phyloP scores from a whole-genome alignment of 352 stramenopile genomes.

The Elongisporangium prolatum region DNA sequence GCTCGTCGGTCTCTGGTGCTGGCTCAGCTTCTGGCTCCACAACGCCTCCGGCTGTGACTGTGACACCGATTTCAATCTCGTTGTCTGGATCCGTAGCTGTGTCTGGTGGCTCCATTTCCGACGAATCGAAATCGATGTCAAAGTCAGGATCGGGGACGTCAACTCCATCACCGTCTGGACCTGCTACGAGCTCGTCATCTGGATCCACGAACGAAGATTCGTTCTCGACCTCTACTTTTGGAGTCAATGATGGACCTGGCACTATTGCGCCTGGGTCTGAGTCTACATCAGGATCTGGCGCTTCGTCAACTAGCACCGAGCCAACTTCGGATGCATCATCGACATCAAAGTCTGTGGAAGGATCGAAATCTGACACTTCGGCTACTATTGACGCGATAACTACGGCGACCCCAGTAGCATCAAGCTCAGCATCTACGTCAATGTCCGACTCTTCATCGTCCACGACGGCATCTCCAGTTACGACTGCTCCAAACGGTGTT shows the following conservation, averaged over 20 bases:
- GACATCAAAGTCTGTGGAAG: background rate
- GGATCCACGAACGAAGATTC: background rate
- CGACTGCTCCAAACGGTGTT: background rate
- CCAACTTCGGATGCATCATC: background rate
- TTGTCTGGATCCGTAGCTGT: background rate
- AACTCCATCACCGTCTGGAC: background rate
- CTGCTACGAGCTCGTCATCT: background rate
- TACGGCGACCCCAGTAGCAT: background rate
- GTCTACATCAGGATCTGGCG: background rate
- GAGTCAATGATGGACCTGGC: background rate
- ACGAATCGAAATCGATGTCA: background rate
- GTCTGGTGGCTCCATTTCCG: background rate
- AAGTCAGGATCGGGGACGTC: background rate
- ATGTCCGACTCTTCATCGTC: background rate
- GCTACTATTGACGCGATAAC: background rate
- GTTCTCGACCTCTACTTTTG: background rate
- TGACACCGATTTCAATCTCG: background rate
- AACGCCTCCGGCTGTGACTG: background rate
- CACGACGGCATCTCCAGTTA: background rate
- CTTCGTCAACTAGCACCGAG: background rate
- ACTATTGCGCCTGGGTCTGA: background rate
- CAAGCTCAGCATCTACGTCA: background rate
- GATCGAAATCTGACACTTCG: background rate
- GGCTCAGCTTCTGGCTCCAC: background rate
- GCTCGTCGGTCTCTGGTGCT: background rate